Evolutionary conservation across 2,329 filamentous ascomycete species (phyloP).

Genomic region (Macrophomina phaseolina): DNA sequence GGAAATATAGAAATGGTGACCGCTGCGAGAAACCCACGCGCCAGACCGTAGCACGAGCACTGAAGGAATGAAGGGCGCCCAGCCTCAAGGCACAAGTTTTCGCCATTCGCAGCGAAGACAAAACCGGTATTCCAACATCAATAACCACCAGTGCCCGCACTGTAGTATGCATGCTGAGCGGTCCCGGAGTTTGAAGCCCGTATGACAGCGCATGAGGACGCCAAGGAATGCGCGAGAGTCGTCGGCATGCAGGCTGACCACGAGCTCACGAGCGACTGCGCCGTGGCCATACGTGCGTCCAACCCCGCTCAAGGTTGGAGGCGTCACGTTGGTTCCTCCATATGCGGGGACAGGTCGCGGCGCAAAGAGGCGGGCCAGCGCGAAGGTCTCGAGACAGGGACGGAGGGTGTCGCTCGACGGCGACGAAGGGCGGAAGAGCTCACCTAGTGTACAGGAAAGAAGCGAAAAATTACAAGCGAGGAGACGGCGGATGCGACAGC

Average conservation of each 20-base stretch:
- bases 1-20: background rate
- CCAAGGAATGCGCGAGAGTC: background rate
- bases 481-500: conserved; percentile 20
- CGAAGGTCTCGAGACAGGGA: background rate
- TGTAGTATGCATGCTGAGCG: too few relatives aligned
- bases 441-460: conserved; percentile 27
- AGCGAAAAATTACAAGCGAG: conserved; percentile 23
- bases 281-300: background rate
- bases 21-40: background rate
- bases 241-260: conserved; percentile 1
- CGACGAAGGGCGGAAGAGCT: conserved; percentile 3
- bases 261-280: background rate
- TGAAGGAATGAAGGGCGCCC: background rate
- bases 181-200: background rate
- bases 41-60: background rate
- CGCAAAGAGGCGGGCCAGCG: background rate
- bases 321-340: background rate
- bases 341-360: background rate
- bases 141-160: background rate
- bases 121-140: background rate
- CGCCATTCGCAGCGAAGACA: background rate
- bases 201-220: background rate
- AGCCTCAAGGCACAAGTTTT: background rate
- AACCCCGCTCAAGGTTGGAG: too few relatives aligned
- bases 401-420: background rate